Conservation (phyloP, 768 basidiomycete species). For the Mycena chlorophos region DNA sequence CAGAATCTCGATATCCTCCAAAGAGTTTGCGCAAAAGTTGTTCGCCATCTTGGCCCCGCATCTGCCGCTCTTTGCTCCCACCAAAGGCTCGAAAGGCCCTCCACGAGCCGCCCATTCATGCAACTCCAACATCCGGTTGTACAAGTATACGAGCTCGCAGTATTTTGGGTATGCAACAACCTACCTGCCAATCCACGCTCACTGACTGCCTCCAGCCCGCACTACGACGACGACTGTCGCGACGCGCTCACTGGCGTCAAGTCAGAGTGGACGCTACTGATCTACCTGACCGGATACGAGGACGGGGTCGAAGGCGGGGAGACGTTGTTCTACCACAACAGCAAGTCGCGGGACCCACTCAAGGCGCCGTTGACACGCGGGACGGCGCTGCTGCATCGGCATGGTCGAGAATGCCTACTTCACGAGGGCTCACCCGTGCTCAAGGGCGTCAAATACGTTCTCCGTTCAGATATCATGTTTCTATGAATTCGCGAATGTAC, state of each 20-base stretch:
- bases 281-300: slow-evolving; percentile 71
- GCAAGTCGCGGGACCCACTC: slow-evolving; percentile 49
- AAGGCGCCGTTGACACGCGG: slow-evolving; percentile 58
- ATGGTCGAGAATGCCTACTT: slow-evolving; percentile 70
- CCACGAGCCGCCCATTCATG: slow-evolving; percentile 51
- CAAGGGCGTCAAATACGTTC: slow-evolving; percentile 68
- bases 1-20: slow-evolving; percentile 59
- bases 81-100: slow-evolving; percentile 30
- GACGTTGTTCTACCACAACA: slow-evolving; percentile 71
- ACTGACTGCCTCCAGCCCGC: too few relatives aligned
- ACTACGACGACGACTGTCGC: slow-evolving; percentile 72
- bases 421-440: slow-evolving; percentile 69
- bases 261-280: slow-evolving; percentile 77
- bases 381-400: slow-evolving; percentile 66
- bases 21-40: slow-evolving; percentile 57
- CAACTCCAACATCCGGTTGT: slow-evolving; percentile 75
- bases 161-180: slow-evolving; percentile 55
- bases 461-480: slow-evolving; percentile 76
- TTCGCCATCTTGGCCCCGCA: slow-evolving; percentile 53
- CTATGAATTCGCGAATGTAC: slow-evolving; percentile 53
- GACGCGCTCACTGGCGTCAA: slow-evolving; percentile 58
- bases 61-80: slow-evolving; percentile 54
- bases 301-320: slow-evolving; percentile 76
- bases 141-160: slow-evolving; percentile 63
- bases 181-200: background rate